Evolutionary conservation across 2,329 filamentous ascomycete genomes (phyloP), one percentile per base, ranked within the genome.

Genomic region (Mycosphaerelloides madeirae): DNA sequence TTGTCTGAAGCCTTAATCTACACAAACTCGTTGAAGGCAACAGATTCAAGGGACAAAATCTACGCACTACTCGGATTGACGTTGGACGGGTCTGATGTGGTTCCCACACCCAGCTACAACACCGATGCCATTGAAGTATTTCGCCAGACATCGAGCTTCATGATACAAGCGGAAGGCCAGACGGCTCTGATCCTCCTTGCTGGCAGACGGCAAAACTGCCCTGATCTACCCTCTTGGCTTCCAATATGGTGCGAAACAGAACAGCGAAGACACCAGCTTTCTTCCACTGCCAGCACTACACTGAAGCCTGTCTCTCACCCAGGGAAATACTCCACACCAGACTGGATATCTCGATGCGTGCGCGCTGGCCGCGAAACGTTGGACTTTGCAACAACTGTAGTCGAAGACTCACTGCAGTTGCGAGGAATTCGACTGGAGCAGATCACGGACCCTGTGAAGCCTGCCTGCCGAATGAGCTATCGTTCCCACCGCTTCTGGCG

Each of bases 21-120:
- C 5, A 33, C 38, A 12, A 25, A 29, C 6, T 19, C 6, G 8
- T 32, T 16, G 3, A 19, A 13, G 14, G 38, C 38, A 4, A 41
- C 38, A 14, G 29, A 41, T 15, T 29, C 38, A 19, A 20, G 38
- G 29, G 38, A 41, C 38, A 41, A 41, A 14, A n/a, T 41, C 3
- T 41, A 41, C 14, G 28, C 38, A 3, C 29, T 41, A 3, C 15
- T 41, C 2, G 29, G 38, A 9, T n/a, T 33, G 5, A 33, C 29
- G 6, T 6, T 12, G n/a, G 38, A 41, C n/a, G 38, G 38, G 3
- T 13, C 18, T 9, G 38, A 41, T 15, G 25, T 41, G 15, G 29
- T 41, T 12, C 38, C 25, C 9, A 34, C 38, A 11, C 38, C 29
- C 16, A 31, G 25, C 11, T 41, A 41, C 29, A 19, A 11, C 16